phyloP scores from a whole-genome alignment of 306 rosid genomes.

The Canavalia gladiata region DNA sequence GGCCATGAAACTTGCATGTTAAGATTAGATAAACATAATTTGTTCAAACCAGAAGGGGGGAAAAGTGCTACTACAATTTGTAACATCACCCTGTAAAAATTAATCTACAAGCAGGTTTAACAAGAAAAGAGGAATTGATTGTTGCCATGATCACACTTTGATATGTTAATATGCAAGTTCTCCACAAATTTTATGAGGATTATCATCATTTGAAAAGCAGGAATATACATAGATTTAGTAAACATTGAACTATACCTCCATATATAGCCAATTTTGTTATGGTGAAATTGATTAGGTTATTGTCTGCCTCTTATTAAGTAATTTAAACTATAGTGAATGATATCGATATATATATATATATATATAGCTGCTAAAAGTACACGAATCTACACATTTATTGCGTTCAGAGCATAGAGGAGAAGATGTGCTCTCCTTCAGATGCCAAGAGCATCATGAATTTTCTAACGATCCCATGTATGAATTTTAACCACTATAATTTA shows the following conservation, averaged over 20 bases:
- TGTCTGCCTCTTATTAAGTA: not conserved
- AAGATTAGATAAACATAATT: constrained; percentile 32
- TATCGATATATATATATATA: not conserved
- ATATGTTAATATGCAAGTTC: not conserved
- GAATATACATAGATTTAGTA: not conserved
- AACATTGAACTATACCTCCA: not conserved
- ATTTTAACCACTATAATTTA: not conserved
- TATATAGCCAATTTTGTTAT: not conserved
- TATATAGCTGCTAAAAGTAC: not conserved
- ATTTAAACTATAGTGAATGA: not conserved
- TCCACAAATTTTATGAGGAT: not conserved
- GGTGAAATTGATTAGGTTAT: not conserved
- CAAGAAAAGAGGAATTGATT: not conserved
- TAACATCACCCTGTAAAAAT: not conserved
- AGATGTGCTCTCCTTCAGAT: not conserved
- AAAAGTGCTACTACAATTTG: not conserved
- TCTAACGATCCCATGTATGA: not conserved
- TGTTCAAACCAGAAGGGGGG: not conserved
- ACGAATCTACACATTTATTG: not conserved
- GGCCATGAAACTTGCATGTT: constrained; percentile 31
- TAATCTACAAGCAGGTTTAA: not conserved
- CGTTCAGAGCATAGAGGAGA: not conserved
- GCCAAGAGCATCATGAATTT: constrained; percentile 3
- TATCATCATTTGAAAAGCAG: not conserved
- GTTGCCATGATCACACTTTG: not conserved